Percentiles rank a stretch among this genome's conserved stretches.
These are phyloP conservation scores for Beta macrorhiza DNA, from an alignment of 179 eudicot genomes.

Conservation along the genomic window DNA sequence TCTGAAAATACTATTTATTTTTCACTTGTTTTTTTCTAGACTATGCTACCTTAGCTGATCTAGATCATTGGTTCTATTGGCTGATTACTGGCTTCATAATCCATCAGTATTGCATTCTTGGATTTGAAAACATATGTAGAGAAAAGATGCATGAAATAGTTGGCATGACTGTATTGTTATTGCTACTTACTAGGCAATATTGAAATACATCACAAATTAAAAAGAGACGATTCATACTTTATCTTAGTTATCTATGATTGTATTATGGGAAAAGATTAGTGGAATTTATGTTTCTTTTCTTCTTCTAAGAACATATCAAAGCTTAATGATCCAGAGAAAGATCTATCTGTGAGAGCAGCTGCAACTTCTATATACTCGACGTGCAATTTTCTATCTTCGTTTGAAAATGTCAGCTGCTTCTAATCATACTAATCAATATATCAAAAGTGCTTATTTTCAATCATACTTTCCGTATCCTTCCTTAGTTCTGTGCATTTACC, in stretches of 20 bases:
- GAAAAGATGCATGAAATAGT: not conserved
- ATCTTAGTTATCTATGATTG: not conserved
- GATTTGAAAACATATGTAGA: not conserved
- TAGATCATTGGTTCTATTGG: not conserved
- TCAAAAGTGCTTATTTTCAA: not conserved
- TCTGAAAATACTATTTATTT: not conserved
- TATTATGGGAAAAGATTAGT: not conserved
- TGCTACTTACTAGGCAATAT: not conserved
- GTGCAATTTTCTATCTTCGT: constrained; percentile 50
- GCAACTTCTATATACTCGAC: constrained; percentile 89
- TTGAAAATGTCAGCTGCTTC: constrained; percentile 50
- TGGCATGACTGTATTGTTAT: not conserved
- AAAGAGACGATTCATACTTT: not conserved
- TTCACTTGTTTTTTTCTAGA: not conserved
- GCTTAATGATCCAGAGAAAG: constrained; percentile 42
- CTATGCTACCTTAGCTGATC: not conserved
- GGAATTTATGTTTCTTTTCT: not conserved
- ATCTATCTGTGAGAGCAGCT: constrained; percentile 65
- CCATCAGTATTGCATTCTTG: not conserved
- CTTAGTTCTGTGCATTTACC: not conserved
- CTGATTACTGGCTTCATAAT: not conserved
- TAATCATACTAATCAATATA: constrained; percentile 1
- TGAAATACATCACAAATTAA: not conserved
- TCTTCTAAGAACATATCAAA: constrained; percentile 36
- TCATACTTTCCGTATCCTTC: not conserved